These are phyloP conservation scores for Beauveria caledonica DNA, from an alignment of 2,329 filamentous ascomycete genomes.

Conservation along the genomic window DNA sequence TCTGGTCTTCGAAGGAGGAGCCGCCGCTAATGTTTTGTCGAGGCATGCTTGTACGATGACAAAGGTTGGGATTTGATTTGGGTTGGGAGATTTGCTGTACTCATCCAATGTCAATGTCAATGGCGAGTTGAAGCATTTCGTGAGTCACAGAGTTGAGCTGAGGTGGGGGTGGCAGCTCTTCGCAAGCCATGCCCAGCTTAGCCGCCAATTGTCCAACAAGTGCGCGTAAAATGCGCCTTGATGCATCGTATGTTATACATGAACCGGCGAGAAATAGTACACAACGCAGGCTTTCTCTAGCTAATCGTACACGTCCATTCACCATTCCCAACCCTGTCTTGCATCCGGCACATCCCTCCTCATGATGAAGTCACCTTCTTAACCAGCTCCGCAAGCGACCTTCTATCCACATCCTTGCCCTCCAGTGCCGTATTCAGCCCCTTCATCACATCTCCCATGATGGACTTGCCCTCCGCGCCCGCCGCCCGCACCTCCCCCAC, in stretches of 20 bases:
- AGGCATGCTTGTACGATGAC: slow-evolving; percentile 18
- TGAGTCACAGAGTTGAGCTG: slow-evolving; percentile 2
- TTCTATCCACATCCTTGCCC: slow-evolving; percentile 57
- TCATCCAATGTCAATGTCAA: neutral
- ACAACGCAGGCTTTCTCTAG: neutral
- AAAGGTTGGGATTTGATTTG: neutral
- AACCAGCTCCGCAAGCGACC: slow-evolving; percentile 51
- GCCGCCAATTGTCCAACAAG: neutral
- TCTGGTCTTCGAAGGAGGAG: slow-evolving; percentile 43
- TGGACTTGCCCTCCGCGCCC: slow-evolving; percentile 35
- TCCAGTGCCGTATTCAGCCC: slow-evolving; percentile 46
- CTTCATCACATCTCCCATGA: slow-evolving; percentile 57
- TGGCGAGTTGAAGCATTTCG: neutral
- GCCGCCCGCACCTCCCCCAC: slow-evolving; percentile 43
- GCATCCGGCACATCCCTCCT: slow-evolving; percentile 9
- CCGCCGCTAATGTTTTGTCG: slow-evolving; percentile 38
- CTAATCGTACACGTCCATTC: neutral
- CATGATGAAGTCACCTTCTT: slow-evolving; percentile 34
- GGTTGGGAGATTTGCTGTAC: neutral
- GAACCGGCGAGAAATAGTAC: neutral
- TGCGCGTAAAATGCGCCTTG: neutral
- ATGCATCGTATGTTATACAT: neutral
- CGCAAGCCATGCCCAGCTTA: neutral
- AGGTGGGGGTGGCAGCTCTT: slow-evolving; percentile 2
- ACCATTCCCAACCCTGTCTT: neutral